Conservation (phyloP, 805 yeast genomes). For the Monosporozyma solicola region DNA sequence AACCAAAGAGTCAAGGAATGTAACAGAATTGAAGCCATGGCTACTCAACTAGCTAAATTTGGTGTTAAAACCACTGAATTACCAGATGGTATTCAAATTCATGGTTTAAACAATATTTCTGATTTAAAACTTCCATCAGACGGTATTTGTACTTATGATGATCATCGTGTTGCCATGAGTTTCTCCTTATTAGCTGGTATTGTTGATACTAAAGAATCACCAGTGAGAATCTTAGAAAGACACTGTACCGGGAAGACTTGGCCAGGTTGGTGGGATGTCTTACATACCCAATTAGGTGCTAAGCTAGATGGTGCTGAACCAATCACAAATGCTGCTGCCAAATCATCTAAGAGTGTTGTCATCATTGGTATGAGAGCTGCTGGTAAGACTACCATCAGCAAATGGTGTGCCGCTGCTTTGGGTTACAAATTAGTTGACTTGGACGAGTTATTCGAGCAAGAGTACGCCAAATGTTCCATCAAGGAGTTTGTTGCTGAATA, state of each 20-base stretch:
- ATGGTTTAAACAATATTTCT: slow-evolving; percentile 48
- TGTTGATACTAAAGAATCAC: slow-evolving; percentile 33
- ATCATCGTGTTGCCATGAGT: slow-evolving; percentile 97
- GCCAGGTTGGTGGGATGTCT: slow-evolving; percentile 99
- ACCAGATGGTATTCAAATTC: slow-evolving; percentile 86
- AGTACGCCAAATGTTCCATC: slow-evolving; percentile 38
- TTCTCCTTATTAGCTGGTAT: slow-evolving; percentile 81
- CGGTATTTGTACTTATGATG: slow-evolving; percentile 79
- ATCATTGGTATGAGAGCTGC: slow-evolving; percentile 98
- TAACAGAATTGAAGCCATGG: slow-evolving; percentile 93
- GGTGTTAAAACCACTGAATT: slow-evolving; percentile 81
- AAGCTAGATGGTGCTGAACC: slow-evolving; percentile 66
- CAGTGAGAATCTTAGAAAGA: slow-evolving; percentile 74
- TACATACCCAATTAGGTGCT: slow-evolving; percentile 60
- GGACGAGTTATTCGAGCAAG: slow-evolving; percentile 61
- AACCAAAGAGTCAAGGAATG: slow-evolving; percentile 98
- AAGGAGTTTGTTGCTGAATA: slow-evolving; percentile 49
- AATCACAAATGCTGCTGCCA: slow-evolving; percentile 3
- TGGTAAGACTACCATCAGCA: slow-evolving; percentile 82
- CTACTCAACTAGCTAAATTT: slow-evolving; percentile 74
- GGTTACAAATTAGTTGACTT: slow-evolving; percentile 67
- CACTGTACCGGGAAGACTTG: slow-evolving; percentile 94
- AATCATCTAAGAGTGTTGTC: slow-evolving; percentile 41
- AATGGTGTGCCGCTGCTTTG: slow-evolving; percentile 62
- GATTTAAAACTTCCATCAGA: slow-evolving; percentile 48